A percentile compares a stretch with the other conserved stretches of the same genome.
These are phyloP conservation scores for Tremella yokohamensis DNA, from an alignment of 768 basidiomycete species.

Conservation along the genomic window DNA sequence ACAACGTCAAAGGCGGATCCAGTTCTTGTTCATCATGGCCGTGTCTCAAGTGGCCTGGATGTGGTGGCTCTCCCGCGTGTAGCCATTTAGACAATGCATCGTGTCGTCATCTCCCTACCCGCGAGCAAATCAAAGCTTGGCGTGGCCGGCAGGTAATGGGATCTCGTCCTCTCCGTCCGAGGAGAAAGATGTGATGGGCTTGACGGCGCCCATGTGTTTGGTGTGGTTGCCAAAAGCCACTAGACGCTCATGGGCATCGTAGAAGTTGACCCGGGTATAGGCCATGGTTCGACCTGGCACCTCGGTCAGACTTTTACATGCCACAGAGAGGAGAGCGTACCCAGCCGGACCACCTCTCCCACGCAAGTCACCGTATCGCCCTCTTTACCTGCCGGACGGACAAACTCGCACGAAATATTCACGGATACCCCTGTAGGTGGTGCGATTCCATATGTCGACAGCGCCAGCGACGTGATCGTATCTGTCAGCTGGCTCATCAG, in stretches of 20 bases:
- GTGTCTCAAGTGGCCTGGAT: constrained; percentile 79
- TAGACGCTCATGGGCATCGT: constrained; percentile 23
- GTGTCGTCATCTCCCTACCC: not conserved
- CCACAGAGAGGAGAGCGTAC: constrained; percentile 8
- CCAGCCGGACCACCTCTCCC: constrained; percentile 42
- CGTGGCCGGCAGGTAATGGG: not conserved
- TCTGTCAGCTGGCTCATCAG: constrained; percentile 43
- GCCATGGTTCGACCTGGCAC: constrained; percentile 33
- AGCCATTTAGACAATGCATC: constrained; percentile 8
- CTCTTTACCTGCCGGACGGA: constrained; percentile 42
- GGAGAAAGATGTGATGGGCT: constrained; percentile 19
- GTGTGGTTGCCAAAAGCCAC: constrained; percentile 49
- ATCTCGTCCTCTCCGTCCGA: constrained; percentile 34
- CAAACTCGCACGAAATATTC: constrained; percentile 47
- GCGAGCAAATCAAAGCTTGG: constrained; percentile 1
- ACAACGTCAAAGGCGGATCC: constrained; percentile 76
- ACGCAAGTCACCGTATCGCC: constrained; percentile 34
- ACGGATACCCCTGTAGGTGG: constrained; percentile 46
- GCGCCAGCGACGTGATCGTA: constrained; percentile 44
- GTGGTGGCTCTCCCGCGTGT: constrained; percentile 73
- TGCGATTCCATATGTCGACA: constrained; percentile 44
- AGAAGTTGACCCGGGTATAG: constrained; percentile 42
- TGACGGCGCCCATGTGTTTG: constrained; percentile 39
- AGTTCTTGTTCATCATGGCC: constrained; percentile 83
- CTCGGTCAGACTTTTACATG: not conserved